Evolutionary conservation across 306 rosid species (phyloP), one percentile per base, ranked within the genome.

Genomic region (Psophocarpus tetragonolobus): DNA sequence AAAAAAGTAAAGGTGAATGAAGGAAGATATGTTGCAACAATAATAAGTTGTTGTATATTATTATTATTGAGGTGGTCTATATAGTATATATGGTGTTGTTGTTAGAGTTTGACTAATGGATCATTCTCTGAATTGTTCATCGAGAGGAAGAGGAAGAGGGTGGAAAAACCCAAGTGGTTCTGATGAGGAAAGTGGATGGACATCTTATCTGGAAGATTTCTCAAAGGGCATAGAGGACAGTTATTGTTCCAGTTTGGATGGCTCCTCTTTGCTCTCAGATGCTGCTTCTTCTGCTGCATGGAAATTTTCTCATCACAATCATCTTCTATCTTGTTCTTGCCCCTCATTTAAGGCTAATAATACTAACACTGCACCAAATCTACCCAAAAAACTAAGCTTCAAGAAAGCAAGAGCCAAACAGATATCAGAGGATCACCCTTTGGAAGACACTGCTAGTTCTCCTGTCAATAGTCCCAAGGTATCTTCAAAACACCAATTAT

Each of bases 401-500:
- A 94, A 86, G 87, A 88, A 87, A 81, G 70, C 89, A 80, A 88
- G 86, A 83, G 73, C 88, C 77, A 71, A 84, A 48, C 79, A 53
- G 14, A 66, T 89, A 61, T 86, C 80, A 21, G 51, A 78, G 7
- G 91, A 87, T 58, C 90, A 90, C 76, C 87, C 97, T 80, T 87
- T 95, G 75, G 98, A 92, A 71, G 98, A 95, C 74, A 95, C 98
- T 66, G 98, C 98, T 63, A 87, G 97, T 60, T 95, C 98, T 26
- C 97, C 97, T 3, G 88, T 88, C 48, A 95, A 81, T 61, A 95
- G 97, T 84, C 98, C 98, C 81, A 92, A 92, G 97, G 98, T 95
- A 66, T 29, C 14, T 20, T 9, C 27, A 38, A 4, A 56, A 12
- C 38, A 54, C 12, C 38, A 14, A 3, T 1, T 38, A 9, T 38